Percentiles rank a stretch among this genome's conserved stretches.
Conservation (phyloP, 495 filamentous ascomycete species). For the Evernia prunastri region DNA sequence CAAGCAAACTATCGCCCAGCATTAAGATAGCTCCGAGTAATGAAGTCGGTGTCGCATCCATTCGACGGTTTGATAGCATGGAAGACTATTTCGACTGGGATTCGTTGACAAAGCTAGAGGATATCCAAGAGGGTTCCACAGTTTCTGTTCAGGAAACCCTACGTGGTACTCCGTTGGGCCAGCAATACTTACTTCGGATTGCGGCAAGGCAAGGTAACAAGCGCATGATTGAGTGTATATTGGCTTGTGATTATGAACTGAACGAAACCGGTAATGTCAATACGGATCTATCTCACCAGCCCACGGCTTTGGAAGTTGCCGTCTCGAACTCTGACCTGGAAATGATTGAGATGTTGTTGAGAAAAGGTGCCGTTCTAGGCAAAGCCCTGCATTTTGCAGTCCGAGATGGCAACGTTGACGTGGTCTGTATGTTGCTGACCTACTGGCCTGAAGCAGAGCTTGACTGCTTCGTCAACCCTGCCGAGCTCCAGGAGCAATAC, state of each 20-base stretch:
- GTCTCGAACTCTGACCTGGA: not conserved
- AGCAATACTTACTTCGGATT: conserved; percentile 9
- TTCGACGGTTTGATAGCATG: not conserved
- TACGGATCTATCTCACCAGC: not conserved
- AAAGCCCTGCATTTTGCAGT: conserved; percentile 8
- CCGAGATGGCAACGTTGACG: not conserved
- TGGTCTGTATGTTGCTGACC: not conserved
- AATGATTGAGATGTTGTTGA: not conserved
- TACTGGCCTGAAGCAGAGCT: conserved; percentile 5
- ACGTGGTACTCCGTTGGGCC: not conserved
- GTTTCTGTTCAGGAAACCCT: not conserved
- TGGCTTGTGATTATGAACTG: not conserved
- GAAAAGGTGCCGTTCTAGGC: not conserved
- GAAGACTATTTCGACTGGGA: conserved; percentile 1
- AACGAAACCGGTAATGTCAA: conserved; percentile 1
- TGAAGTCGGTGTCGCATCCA: not conserved
- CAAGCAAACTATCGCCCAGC: not conserved
- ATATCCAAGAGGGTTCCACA: not conserved
- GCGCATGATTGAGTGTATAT: not conserved
- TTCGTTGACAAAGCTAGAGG: not conserved
- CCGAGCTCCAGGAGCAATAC: conserved; percentile 1
- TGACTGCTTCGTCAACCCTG: conserved; percentile 2
- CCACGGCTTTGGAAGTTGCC: conserved; percentile 5
- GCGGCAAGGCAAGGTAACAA: conserved; percentile 1
- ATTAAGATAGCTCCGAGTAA: too few relatives aligned